Evolutionary conservation across 164 flowering plant species (phyloP), one percentile per base, ranked within the genome.

Genomic region (Magnolia changhungtana): DNA sequence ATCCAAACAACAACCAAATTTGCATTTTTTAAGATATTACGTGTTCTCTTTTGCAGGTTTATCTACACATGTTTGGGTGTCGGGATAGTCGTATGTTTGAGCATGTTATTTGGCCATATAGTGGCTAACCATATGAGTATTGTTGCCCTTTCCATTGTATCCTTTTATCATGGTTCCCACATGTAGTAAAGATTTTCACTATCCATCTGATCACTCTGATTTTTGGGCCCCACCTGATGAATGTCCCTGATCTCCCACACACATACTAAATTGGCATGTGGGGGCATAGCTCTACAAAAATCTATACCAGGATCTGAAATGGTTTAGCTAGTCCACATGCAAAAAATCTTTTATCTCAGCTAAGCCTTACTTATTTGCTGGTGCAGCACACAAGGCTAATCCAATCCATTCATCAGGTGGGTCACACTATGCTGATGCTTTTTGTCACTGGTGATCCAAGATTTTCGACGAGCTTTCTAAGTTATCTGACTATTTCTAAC

Each of bases 1-100:
- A 37, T 37, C 45, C 45, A 37, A 37, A 37, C 45, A 37, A 37
- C 45, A 37, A 37, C 45, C 45, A 37, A 37, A 37, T 37, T 37
- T 37, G 45, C 45, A 37, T 3, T 37, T 37, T 37, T 3, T 0
- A 3, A 37, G 23, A 63, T 3, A 69, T 63, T 8, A 55, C 69
- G 18, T 59, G 13, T 61, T 2, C 72, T 18, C 72, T 29, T 79
- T 67, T 71, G 70, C 89, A 89, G 92, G 92, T 89, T 89, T 77
- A 83, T 89, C 80, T 82, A 80, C 74, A 76, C 85, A 64, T 86
- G 81, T 81, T 74, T 89, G 27, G 86, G 78, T 29, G 78, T 84
- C 50, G 90, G 92, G 50, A 87, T 89, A 13, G 81, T 78, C 7
- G 84, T 84, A 59, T 87, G 89, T 82, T 78, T 89, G 69, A 84